Base-by-base conservation (phyloP, 202 grass and related monocot genomes). In the Dendrocalamus latiflorus region DNA sequence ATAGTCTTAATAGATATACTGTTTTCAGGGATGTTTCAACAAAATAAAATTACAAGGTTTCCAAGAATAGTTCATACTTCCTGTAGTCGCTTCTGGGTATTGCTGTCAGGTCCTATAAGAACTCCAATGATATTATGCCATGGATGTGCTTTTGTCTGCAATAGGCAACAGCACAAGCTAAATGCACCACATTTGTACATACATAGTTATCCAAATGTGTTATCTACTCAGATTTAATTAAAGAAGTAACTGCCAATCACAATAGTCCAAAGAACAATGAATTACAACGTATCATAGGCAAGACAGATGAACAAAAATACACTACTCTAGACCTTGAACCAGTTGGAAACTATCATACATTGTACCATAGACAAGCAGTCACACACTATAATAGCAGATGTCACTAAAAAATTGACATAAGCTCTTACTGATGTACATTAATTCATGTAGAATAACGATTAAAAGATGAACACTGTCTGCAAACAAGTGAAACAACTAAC, bases 81-180 rank as follows among this genome's bases (percentile, higher is more conserved):
- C n/a, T n/a, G n/a, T n/a, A n/a, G n/a, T n/a, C n/a, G n/a, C n/a
- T n/a, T n/a, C n/a, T n/a, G n/a, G n/a, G n/a, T n/a, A n/a, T n/a
- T n/a, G n/a, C n/a, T n/a, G n/a, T n/a, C n/a, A n/a, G n/a, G n/a
- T n/a, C n/a, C n/a, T n/a, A n/a, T n/a, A n/a, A n/a, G n/a, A 30
- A 95, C 64, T 65, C 87, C 88, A 85, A 95, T 86, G 68, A 93
- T 86, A 86, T 90, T 95, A 80, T 90, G 74, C 59, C 89, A 83
- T 75, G 80, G 73, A 72, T 95, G 68, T 85, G 80, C 60, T 87
- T 89, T 91, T 77, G 68, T 71, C 95, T 98, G 83, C 80, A 89
- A 81, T 83, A 58, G 45, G 22, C 39, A 88, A 89, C 57, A 84
- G 9, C 77, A 82, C 16, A 71, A 44, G 61, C 8, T 50, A 70